Evolutionary conservation across 2,329 filamentous ascomycete species (phyloP).

Genomic region (Nigrospora osmanthi): DNA sequence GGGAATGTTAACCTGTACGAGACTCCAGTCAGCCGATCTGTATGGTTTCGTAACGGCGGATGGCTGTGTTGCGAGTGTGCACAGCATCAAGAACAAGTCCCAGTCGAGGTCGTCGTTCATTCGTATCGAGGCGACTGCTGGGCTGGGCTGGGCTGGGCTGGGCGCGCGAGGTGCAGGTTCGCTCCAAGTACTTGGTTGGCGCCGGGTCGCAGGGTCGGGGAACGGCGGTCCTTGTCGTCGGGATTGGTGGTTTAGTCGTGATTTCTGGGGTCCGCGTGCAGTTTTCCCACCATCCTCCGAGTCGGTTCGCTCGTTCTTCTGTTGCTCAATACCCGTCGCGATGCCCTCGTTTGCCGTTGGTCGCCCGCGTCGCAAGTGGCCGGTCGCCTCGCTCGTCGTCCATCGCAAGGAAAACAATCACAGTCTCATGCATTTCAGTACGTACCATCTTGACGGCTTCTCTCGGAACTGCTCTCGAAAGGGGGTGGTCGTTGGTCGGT

Average conservation of each 20-base stretch:
- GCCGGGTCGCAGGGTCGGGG: not conserved
- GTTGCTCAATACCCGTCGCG: too few species aligned
- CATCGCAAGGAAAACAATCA: not conserved
- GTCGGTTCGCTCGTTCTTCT: not conserved
- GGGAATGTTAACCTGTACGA: slow-evolving; percentile 83
- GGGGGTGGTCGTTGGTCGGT: slow-evolving; percentile 10
- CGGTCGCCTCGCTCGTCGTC: not conserved
- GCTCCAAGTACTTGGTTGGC: not conserved
- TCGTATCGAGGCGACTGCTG: too few species aligned
- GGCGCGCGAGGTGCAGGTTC: too few species aligned
- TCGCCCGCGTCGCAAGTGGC: not conserved
- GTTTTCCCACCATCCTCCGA: not conserved
- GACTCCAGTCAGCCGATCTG: slow-evolving; percentile 20
- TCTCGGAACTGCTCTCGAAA: slow-evolving; percentile 30
- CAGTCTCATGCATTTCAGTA: slow-evolving; percentile 20
- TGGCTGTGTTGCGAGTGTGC: too few species aligned
- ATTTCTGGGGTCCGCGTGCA: not conserved
- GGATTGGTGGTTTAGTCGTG: not conserved
- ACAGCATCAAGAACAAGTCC: too few species aligned
- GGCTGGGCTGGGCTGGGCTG: too few species aligned
- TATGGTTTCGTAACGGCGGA: not conserved
- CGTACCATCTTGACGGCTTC: slow-evolving; percentile 41
- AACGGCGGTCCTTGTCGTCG: not conserved
- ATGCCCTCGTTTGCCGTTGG: too few species aligned
- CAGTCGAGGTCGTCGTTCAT: too few species aligned